Percentiles rank a stretch among this genome's conserved stretches.
phyloP scores from a whole-genome alignment of 208 protist species.

The Endotrypanum monterogeii region DNA sequence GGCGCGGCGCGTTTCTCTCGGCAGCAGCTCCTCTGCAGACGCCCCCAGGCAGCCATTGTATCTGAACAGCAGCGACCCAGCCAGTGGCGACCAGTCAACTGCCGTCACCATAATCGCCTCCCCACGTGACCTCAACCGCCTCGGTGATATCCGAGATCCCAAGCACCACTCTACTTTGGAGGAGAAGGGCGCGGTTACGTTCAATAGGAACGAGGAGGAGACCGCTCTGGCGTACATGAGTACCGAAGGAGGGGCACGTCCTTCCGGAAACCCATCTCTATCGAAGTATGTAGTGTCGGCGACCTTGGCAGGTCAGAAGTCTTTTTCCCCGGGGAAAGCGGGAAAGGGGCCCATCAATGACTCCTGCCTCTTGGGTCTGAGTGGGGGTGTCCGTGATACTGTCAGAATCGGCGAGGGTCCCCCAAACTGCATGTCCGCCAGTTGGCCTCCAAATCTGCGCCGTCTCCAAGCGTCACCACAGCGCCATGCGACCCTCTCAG shows the following conservation, averaged over 20 bases:
- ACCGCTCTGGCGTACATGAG: slow-evolving; percentile 62
- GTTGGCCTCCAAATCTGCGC: slow-evolving; percentile 4
- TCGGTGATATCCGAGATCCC: background rate
- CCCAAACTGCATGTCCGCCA: slow-evolving; percentile 9
- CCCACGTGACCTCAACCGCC: background rate
- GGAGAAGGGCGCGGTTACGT: slow-evolving; percentile 5
- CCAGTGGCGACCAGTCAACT: background rate
- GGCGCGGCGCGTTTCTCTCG: slow-evolving; percentile 15
- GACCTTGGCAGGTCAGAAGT: background rate
- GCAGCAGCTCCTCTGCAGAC: slow-evolving; percentile 6
- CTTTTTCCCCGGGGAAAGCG: background rate
- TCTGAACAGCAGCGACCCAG: slow-evolving; percentile 8
- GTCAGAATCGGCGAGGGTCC: slow-evolving; percentile 14
- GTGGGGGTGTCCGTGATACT: slow-evolving; percentile 3
- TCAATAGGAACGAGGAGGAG: slow-evolving; percentile 68
- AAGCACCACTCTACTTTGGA: background rate
- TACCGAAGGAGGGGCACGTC: slow-evolving; percentile 5
- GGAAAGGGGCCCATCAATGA: background rate
- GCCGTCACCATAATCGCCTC: background rate
- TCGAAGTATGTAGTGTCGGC: background rate
- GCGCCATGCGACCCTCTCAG: background rate
- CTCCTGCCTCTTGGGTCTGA: slow-evolving; percentile 1
- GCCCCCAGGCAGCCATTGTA: slow-evolving; percentile 13
- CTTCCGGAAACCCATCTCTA: background rate
- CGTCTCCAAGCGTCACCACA: slow-evolving; percentile 3